Conservation (phyloP, 805 yeast species). For the Metschnikowia similis region DNA sequence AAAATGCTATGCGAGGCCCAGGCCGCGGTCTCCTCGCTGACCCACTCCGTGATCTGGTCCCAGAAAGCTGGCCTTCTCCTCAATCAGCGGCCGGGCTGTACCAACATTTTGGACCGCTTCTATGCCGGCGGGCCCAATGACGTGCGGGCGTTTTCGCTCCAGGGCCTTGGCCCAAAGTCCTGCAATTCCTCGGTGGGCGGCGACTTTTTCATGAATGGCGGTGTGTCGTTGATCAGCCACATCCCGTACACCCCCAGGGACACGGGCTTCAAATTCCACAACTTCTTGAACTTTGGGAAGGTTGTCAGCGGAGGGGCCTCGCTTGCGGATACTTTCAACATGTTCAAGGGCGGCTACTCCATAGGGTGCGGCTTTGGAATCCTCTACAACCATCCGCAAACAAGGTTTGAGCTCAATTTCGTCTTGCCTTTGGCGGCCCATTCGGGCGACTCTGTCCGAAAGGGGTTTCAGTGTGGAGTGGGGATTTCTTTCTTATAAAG, state of each 20-base stretch:
- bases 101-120: slow-evolving; percentile 49
- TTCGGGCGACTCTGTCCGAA: slow-evolving; percentile 44
- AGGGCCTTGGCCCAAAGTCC: slow-evolving; percentile 54
- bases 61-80: slow-evolving; percentile 32
- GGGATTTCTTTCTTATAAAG: slow-evolving; percentile 53
- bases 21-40: slow-evolving; percentile 22
- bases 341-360: slow-evolving; percentile 23
- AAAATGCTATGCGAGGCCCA: slow-evolving; percentile 42
- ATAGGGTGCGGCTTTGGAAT: slow-evolving; percentile 46
- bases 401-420: slow-evolving; percentile 54
- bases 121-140: slow-evolving; percentile 60
- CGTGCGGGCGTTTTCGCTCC: slow-evolving; percentile 47
- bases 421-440: slow-evolving; percentile 46
- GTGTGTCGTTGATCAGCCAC: slow-evolving; percentile 40
- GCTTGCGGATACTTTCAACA: slow-evolving; percentile 10
- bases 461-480: slow-evolving; percentile 57
- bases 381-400: slow-evolving; percentile 53
- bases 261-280: slow-evolving; percentile 46
- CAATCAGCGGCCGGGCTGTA: slow-evolving; percentile 16
- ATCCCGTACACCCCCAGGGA: slow-evolving; percentile 41
- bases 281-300: slow-evolving; percentile 46
- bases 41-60: slow-evolving; percentile 23
- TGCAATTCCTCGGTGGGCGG: slow-evolving; percentile 51
- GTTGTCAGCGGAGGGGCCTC: slow-evolving; percentile 18
- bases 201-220: slow-evolving; percentile 44